Conservation (phyloP, 1,139 yeast genomes). For the Geotrichum restrictum region DNA sequence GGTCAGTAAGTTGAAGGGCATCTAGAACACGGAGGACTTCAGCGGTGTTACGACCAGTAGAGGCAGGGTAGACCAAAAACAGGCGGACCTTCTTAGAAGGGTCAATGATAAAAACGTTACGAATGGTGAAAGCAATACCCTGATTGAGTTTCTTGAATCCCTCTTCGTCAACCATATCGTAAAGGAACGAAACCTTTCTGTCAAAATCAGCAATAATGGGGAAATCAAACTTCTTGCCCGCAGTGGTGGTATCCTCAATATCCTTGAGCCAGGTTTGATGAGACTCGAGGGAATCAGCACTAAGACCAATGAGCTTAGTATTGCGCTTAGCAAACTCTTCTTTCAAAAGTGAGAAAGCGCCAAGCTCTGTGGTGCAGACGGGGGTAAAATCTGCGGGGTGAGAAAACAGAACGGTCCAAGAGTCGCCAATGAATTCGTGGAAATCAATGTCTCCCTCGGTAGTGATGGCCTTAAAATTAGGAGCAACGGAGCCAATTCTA, state of each 20-base stretch:
- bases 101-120: conserved; percentile 85
- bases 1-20: conserved; percentile 77
- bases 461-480: conserved; percentile 75
- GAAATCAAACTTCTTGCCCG: conserved; percentile 65
- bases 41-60: conserved; percentile 84
- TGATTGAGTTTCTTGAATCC: conserved; percentile 77
- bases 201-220: conserved; percentile 84
- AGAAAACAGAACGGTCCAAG: conserved; percentile 81
- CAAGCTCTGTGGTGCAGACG: conserved; percentile 90
- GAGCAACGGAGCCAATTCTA: conserved; percentile 65
- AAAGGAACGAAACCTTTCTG: conserved; percentile 74
- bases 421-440: conserved; percentile 75
- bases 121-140: conserved; percentile 66
- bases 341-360: conserved; percentile 81
- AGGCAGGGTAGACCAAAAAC: conserved; percentile 81
- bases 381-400: conserved; percentile 96
- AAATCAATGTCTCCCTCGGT: conserved; percentile 74
- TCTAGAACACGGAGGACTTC: conserved; percentile 85
- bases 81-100: conserved; percentile 81
- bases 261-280: conserved; percentile 84
- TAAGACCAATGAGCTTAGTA: conserved; percentile 79
- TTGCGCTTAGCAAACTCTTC: conserved; percentile 77
- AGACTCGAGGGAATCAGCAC: conserved; percentile 72
- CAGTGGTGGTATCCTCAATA: conserved; percentile 68
- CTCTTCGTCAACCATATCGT: conserved; percentile 88